These are phyloP conservation scores for Beauveria varroae DNA, from an alignment of 2,329 filamentous ascomycete species.

Conservation along the genomic window DNA sequence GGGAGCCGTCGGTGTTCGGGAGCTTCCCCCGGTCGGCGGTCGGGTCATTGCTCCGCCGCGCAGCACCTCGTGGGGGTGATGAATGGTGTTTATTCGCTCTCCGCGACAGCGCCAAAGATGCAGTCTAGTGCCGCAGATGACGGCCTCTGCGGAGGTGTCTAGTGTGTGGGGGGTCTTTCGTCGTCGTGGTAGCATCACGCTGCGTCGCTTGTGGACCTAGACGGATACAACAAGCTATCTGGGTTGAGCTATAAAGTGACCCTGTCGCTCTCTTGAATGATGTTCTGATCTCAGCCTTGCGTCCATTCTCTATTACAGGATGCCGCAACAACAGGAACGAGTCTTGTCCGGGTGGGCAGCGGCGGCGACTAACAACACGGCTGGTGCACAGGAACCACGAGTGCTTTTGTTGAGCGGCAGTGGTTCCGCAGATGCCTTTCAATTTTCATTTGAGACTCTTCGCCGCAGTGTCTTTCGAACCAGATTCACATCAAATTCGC, in stretches of 20 bases:
- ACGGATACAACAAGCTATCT: background rate
- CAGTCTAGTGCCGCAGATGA: too few relatives aligned
- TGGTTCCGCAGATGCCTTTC: constrained; percentile 29
- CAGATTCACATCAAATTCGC: constrained; percentile 54
- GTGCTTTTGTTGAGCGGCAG: constrained; percentile 16
- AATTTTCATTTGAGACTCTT: constrained; percentile 57
- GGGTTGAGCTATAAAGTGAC: background rate
- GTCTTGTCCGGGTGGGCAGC: constrained; percentile 18
- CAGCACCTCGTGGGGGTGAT: background rate
- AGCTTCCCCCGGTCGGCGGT: background rate
- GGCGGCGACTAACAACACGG: constrained; percentile 20
- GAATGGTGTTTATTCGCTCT: background rate
- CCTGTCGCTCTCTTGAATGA: background rate
- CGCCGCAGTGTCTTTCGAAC: constrained; percentile 59
- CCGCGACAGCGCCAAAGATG: background rate
- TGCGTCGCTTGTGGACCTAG: background rate
- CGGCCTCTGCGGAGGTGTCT: background rate
- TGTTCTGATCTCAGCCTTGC: constrained; percentile 14
- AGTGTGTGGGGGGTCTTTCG: background rate
- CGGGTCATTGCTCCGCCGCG: constrained; percentile 4
- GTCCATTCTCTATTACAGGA: background rate
- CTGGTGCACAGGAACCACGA: constrained; percentile 20
- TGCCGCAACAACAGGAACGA: constrained; percentile 12
- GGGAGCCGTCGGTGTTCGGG: constrained; percentile 2
- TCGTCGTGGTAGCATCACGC: background rate